Conservation (phyloP, 306 rosid genomes). For the Rubus idaeus region DNA sequence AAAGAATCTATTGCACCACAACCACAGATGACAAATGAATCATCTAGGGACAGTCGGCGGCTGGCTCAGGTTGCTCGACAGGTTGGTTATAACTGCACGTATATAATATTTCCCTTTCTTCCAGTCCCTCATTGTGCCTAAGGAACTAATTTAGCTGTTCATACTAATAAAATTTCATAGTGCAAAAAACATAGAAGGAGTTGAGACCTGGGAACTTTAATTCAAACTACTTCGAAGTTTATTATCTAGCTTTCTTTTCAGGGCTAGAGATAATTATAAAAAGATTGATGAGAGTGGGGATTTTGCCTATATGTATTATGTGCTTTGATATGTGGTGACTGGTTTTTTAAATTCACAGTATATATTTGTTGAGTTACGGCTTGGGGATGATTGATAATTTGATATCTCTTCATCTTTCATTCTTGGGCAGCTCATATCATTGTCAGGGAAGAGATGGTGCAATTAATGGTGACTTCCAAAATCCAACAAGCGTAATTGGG, state of each 20-base stretch:
- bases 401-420: slow-evolving; percentile 14
- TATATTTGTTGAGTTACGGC: neutral
- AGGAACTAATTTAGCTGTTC: neutral
- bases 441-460: slow-evolving; percentile 48
- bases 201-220: neutral
- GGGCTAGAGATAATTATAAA: neutral
- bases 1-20: slow-evolving; percentile 30
- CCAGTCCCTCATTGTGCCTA: slow-evolving; percentile 16
- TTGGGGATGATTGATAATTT: slow-evolving; percentile 2
- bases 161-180: neutral
- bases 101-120: slow-evolving; percentile 4
- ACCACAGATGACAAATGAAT: slow-evolving; percentile 33
- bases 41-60: slow-evolving; percentile 45
- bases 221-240: neutral
- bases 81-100: slow-evolving; percentile 37
- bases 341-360: neutral
- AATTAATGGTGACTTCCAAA: slow-evolving; percentile 24
- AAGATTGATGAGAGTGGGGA: neutral
- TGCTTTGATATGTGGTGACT: neutral
- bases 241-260: neutral
- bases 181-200: neutral
- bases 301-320: neutral
- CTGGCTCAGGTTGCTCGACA: slow-evolving; percentile 60
- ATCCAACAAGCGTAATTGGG: slow-evolving; percentile 17
- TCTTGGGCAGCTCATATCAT: slow-evolving; percentile 58